Conservation (phyloP, 257 asterid species). For the Mitragyna speciosa region DNA sequence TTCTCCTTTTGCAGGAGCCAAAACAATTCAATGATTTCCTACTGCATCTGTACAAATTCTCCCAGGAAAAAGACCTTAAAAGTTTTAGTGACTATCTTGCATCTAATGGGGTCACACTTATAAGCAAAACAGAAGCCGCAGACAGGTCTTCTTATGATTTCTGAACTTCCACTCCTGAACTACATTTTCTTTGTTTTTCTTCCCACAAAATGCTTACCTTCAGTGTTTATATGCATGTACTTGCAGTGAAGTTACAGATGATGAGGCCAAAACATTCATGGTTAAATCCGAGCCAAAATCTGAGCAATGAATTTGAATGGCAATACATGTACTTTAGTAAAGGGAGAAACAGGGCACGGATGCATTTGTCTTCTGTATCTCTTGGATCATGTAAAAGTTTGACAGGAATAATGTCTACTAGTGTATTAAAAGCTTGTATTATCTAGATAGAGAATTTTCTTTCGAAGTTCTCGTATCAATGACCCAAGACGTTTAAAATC, state of each 20-base stretch:
- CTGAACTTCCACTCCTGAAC: neutral
- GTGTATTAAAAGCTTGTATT: too few relatives aligned
- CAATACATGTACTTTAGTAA: neutral
- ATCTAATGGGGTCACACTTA: slow-evolving; percentile 45
- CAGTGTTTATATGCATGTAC: slow-evolving; percentile 4
- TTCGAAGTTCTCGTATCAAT: too few relatives aligned
- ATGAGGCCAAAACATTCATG: slow-evolving; percentile 49
- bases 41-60: slow-evolving; percentile 47
- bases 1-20: slow-evolving; percentile 59
- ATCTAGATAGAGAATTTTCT: too few relatives aligned
- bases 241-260: slow-evolving; percentile 63
- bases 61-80: slow-evolving; percentile 50
- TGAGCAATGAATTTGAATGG: slow-evolving; percentile 16
- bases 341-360: neutral
- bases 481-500: too few relatives aligned
- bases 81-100: slow-evolving; percentile 51
- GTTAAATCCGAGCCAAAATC: slow-evolving; percentile 50
- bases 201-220: slow-evolving; percentile 8
- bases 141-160: slow-evolving; percentile 57
- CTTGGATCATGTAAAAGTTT: neutral
- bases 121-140: slow-evolving; percentile 71
- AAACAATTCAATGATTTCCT: slow-evolving; percentile 78
- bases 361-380: neutral
- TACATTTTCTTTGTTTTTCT: neutral
- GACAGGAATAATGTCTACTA: too few relatives aligned